Conservation (phyloP, 116 monocot species). For the Cymodocea nodosa region DNA sequence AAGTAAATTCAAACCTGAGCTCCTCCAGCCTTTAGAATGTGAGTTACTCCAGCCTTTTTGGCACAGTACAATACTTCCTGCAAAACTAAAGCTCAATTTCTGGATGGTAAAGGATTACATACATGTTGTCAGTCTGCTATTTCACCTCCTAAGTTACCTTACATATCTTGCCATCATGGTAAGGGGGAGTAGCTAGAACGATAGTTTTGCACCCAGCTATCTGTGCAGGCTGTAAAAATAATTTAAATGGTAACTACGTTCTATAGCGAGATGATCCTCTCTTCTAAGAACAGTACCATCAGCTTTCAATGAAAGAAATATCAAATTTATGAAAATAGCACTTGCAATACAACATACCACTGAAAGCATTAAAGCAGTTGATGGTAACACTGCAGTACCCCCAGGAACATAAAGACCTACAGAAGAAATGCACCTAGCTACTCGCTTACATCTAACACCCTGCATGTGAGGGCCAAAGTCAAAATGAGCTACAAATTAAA, state of each 20-base stretch:
- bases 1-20: constrained; percentile 53
- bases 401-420: constrained; percentile 98
- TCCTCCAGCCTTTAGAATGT: constrained; percentile 92
- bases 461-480: constrained; percentile 12
- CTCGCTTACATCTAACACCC: constrained; percentile 93
- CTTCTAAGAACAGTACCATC: too few relatives aligned
- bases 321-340: neutral
- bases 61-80: constrained; percentile 96
- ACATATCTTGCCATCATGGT: constrained; percentile 73
- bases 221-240: constrained; percentile 60
- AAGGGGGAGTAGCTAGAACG: constrained; percentile 92
- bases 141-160: constrained; percentile 34
- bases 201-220: constrained; percentile 94
- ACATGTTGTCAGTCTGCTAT: neutral
- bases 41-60: constrained; percentile 90
- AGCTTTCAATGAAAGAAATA: too few relatives aligned
- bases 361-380: constrained; percentile 93
- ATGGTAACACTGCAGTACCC: constrained; percentile 96
- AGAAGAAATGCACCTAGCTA: constrained; percentile 67
- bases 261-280: too few relatives aligned
- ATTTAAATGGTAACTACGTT: constrained; percentile 1
- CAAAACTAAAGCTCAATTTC: constrained; percentile 5
- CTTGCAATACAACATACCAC: constrained; percentile 40
- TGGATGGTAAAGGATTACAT: neutral
- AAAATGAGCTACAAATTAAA: neutral